Evolutionary conservation across 176 grass and related monocot species (phyloP).

Genomic region (Microstegium vimineum): DNA sequence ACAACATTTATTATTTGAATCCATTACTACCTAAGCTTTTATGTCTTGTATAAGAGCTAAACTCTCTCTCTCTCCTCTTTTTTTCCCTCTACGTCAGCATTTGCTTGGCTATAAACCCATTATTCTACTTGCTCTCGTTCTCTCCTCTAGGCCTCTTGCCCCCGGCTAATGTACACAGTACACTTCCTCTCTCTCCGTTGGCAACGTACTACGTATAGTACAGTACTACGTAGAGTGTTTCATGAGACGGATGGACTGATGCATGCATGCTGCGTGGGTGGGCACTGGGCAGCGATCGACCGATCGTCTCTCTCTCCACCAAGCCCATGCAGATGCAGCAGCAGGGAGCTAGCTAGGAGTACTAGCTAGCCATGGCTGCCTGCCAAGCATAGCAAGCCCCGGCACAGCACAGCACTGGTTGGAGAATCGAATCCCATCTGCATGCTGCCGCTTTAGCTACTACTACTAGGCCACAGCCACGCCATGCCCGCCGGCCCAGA

Average conservation of each 20-base stretch:
- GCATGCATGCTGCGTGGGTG: slow-evolving; percentile 35
- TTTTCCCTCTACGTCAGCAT: too few species aligned
- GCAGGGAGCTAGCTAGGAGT: not conserved
- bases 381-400: not conserved
- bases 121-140: too few species aligned
- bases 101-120: too few species aligned
- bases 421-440: slow-evolving; percentile 60
- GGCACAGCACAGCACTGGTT: not conserved
- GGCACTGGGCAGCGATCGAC: slow-evolving; percentile 24
- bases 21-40: too few species aligned
- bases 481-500: not conserved
- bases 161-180: not conserved
- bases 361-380: not conserved
- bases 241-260: slow-evolving; percentile 23
- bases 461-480: not conserved
- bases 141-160: too few species aligned
- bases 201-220: not conserved
- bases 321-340: not conserved
- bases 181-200: not conserved
- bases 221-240: not conserved
- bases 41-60: too few species aligned
- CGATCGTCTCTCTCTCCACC: not conserved
- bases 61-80: too few species aligned
- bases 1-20: too few species aligned
- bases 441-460: slow-evolving; percentile 25